A percentile compares a stretch with the other conserved stretches of the same genome.
These are phyloP conservation scores for Xylaria flabelliformis DNA, from an alignment of 495 filamentous ascomycete species.

Conservation along the genomic window DNA sequence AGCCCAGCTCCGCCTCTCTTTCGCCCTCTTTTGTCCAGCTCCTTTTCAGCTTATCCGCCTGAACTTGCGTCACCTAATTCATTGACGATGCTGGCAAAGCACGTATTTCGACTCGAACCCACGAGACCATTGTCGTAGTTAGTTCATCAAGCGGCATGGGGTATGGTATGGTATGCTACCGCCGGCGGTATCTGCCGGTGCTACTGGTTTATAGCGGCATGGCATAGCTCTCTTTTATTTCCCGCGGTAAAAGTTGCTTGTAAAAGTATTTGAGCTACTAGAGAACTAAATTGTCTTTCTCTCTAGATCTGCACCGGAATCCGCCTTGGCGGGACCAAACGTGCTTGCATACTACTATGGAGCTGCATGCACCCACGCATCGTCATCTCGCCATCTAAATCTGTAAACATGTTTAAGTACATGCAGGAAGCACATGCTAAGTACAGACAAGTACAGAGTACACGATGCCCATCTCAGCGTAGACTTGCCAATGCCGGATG, in stretches of 20 bases:
- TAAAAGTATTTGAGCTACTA: background rate
- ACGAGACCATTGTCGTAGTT: slow-evolving; percentile 14
- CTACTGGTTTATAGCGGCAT: slow-evolving; percentile 11
- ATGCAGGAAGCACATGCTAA: background rate
- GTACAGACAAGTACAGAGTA: background rate
- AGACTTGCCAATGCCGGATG: slow-evolving; percentile 5
- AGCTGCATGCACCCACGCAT: slow-evolving; percentile 19
- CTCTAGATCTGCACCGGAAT: background rate
- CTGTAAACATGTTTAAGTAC: background rate
- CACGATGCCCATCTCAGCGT: background rate
- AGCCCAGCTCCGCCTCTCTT: slow-evolving; percentile 26
- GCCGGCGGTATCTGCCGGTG: slow-evolving; percentile 22
- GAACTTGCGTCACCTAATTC: background rate
- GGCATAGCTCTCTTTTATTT: slow-evolving; percentile 11
- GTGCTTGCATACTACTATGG: slow-evolving; percentile 21
- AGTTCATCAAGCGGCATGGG: slow-evolving; percentile 5
- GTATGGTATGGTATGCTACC: background rate
- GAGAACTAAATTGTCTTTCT: background rate
- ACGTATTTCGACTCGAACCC: background rate
- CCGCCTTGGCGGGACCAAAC: slow-evolving; percentile 22
- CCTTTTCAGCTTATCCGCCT: slow-evolving; percentile 25
- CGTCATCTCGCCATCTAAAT: slow-evolving; percentile 16
- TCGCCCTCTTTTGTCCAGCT: slow-evolving; percentile 13
- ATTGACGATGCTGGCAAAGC: background rate
- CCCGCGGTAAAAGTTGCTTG: background rate